These are phyloP conservation scores for Hygrophila difformis DNA, from an alignment of 257 asterid species.

Conservation along the genomic window DNA sequence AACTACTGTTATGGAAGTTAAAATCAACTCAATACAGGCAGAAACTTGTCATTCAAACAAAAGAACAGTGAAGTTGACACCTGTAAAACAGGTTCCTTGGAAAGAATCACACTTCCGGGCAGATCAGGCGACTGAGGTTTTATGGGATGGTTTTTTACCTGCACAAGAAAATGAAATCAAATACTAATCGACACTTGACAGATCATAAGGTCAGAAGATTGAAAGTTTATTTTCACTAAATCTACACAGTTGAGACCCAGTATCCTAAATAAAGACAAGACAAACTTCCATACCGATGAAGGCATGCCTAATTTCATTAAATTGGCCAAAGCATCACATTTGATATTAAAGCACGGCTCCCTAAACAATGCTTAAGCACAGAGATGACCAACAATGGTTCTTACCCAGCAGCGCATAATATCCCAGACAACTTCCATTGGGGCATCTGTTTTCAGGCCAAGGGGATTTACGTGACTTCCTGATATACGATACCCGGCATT, in stretches of 20 bases:
- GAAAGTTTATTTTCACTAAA: too few relatives aligned
- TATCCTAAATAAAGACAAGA: too few relatives aligned
- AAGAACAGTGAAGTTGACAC: conserved; percentile 18
- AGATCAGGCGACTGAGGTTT: conserved; percentile 81
- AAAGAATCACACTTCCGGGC: conserved; percentile 74
- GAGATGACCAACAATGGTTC: too few relatives aligned
- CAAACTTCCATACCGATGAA: too few relatives aligned
- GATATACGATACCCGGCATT: conserved; percentile 95
- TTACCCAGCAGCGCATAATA: conserved; percentile 99
- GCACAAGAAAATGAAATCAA: not conserved
- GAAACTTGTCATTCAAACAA: too few relatives aligned
- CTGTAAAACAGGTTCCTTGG: conserved; percentile 81
- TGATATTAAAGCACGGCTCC: not conserved
- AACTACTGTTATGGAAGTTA: not conserved
- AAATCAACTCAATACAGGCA: not conserved
- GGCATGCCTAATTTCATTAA: not conserved
- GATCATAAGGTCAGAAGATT: too few relatives aligned
- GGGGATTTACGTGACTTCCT: conserved; percentile 81
- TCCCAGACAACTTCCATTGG: conserved; percentile 98
- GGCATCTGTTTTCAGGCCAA: conserved; percentile 89
- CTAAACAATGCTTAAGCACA: not conserved
- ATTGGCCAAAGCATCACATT: not conserved
- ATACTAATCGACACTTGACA: too few relatives aligned
- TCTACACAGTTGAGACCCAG: too few relatives aligned
- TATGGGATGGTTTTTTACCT: conserved; percentile 91